Base-by-base conservation (phyloP, 208 protist species). In the Wallacemonas sp. region DNA sequence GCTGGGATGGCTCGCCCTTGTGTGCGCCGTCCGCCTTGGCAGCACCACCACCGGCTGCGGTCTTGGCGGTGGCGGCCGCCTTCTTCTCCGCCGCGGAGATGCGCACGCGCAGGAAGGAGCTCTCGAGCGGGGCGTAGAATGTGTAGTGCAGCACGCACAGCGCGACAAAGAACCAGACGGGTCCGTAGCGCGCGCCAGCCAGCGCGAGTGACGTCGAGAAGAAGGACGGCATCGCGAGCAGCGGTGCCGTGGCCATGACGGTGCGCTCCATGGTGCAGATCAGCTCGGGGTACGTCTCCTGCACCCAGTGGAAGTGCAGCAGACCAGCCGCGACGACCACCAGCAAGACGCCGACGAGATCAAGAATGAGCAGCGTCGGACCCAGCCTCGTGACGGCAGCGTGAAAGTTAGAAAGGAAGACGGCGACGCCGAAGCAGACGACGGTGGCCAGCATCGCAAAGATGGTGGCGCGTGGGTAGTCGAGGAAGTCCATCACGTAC, bases 231-330 rank as follows among this genome's bases (percentile, higher is more conserved):
- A 96, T 71, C 44, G 80, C 66, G 11, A 89, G 52, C 5, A 96
- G 27, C 34, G 91, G 88, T 1, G 82, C 81, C 24, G 83, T 61
- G 1, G 72, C 81, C 52, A 96, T 70, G 27, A 85, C 75, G 5
- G 76, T 65, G 9, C 88, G 81, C 72, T 96, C 88, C 70, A 90
- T 71, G 17, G 75, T 48, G 65, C 78, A 87, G 16, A 88, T 72
- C 32, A 90, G 75, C 47, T 85, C 82, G 2, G 91, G 91, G 39
- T 70, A 88, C 14, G 67, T 70, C 64, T 85, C 63, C 73, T 96
- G 91, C 32, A 96, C 39, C 81, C 85, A 96, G 2, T 79, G 81
- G 69, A 94, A 96, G 72, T 96, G 91, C 60, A 92, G 74, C 55
- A 88, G 57, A 0, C 75, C 72, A 0, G 80, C 68, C 29, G 78